Evolutionary conservation across 2,329 filamentous ascomycete species (phyloP).

Genomic region (Corynespora cassiicola): DNA sequence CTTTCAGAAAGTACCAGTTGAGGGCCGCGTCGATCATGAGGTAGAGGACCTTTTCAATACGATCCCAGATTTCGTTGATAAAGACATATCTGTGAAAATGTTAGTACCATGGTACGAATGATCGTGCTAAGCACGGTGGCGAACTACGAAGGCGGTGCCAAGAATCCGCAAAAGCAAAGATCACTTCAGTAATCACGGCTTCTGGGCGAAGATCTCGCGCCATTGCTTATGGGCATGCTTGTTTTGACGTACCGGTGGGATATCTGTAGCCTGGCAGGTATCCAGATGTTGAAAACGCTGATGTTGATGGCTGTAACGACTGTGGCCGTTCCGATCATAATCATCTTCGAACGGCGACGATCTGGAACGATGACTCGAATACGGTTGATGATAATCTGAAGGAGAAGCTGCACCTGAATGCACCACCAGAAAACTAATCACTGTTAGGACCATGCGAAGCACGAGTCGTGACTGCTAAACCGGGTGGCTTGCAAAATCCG

Average conservation of each 20-base stretch:
- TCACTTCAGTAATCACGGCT: no score
- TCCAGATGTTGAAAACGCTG: constrained; percentile 48
- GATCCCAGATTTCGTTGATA: constrained; percentile 48
- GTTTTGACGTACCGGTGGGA: constrained; percentile 29
- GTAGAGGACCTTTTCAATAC: constrained; percentile 46
- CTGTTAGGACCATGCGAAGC: constrained; percentile 9
- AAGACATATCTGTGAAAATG: constrained; percentile 26
- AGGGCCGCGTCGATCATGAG: constrained; percentile 44
- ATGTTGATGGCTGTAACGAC: constrained; percentile 48
- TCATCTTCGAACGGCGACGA: constrained; percentile 32
- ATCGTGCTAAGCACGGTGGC: not conserved
- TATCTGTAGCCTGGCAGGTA: constrained; percentile 46
- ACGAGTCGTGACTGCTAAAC: not conserved
- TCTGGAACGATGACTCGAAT: constrained; percentile 45
- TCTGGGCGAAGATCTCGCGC: no score
- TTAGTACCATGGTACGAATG: constrained; percentile 10
- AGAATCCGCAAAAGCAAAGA: no score
- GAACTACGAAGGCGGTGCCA: not conserved
- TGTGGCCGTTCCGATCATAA: constrained; percentile 45
- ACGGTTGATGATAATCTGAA: constrained; percentile 51
- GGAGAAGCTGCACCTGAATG: constrained; percentile 45
- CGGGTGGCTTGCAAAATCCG: no score
- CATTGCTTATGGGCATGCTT: no score
- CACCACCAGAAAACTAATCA: constrained; percentile 43
- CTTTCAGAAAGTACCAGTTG: constrained; percentile 50